A percentile compares a stretch with the other conserved stretches of the same genome.
Evolutionary conservation across 805 yeast species (phyloP).

Genomic region (Cyberlindnera xylosilytica): DNA sequence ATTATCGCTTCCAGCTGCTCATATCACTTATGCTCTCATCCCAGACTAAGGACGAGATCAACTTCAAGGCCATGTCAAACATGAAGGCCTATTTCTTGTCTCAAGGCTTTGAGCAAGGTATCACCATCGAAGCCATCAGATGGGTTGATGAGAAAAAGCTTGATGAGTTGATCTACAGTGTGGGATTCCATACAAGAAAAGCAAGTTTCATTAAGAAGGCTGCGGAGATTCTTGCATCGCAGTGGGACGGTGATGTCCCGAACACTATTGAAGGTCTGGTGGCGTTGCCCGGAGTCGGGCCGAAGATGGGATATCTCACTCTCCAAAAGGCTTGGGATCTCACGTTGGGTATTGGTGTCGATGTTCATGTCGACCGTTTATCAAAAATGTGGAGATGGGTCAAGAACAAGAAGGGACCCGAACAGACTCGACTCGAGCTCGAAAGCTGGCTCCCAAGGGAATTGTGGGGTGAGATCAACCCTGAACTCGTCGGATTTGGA

Average conservation of each 20-base stretch:
- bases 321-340: constrained; percentile 81
- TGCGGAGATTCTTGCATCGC: constrained; percentile 46
- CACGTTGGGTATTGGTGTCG: constrained; percentile 87
- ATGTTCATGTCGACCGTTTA: constrained; percentile 82
- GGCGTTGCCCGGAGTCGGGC: constrained; percentile 88
- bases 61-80: constrained; percentile 64
- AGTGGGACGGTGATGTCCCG: constrained; percentile 71
- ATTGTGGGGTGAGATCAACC: constrained; percentile 83
- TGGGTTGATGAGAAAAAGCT: constrained; percentile 51
- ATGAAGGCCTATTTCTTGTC: constrained; percentile 48
- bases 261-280: constrained; percentile 59
- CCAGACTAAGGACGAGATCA: constrained; percentile 89
- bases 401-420: constrained; percentile 57
- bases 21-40: constrained; percentile 84
- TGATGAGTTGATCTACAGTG: constrained; percentile 67
- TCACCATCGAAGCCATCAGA: constrained; percentile 53
- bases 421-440: constrained; percentile 62
- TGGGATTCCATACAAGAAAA: constrained; percentile 85
- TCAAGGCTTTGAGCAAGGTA: constrained; percentile 46
- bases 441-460: constrained; percentile 73
- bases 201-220: constrained; percentile 66
- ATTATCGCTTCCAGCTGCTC: constrained; percentile 67
- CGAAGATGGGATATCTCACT: constrained; percentile 86
- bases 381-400: constrained; percentile 84
- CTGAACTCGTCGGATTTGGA: constrained; percentile 88